Evolutionary conservation across 1,139 yeast species (phyloP), one percentile per base, ranked within the genome.

Genomic region (Candida albicans): DNA sequence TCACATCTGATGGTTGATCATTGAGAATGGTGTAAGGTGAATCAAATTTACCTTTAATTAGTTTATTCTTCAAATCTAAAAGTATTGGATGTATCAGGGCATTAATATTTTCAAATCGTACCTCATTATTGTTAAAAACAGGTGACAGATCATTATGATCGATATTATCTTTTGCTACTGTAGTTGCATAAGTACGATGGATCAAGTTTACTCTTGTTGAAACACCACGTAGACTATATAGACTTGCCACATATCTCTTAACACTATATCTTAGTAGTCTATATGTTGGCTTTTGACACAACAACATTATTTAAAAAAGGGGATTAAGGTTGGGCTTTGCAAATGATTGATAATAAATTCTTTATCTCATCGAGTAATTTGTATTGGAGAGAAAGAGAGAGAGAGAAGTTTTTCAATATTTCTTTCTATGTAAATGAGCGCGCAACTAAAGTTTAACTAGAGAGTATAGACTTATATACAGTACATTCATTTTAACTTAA

Each of bases 11-110:
- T 1, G 42, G 11, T 34, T 45, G 50, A 12, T 43, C 39, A 35
- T 49, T 49, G 18, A 49, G 33, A 12, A 39, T 37, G 9, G 34
- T 13, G 22, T 39, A 48, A 8, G 50, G 46, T 13, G 37, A 41
- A n/a, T 18, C 22, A 18, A 18, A 18, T 18, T 8, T 35, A 14
- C 26, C 24, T 2, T 11, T 3, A 27, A 27, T 10, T 27, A 27
- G 12, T 11, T 27, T n/a, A 27, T 27, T 10, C 4, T 27, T 27
- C 30, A 27, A 27, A n/a, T 27, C 30, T 11, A 11, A 10, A 27
- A 27, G 12, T 27, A 27, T 27, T 11, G 30, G 30, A 27, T 10
- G 11, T 27, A 27, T 11, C 30, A 18, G 5, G 5, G 22, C 5
- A 18, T 18, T 18, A 18, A 18, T 18, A 18, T 18, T 18, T 18